These are phyloP conservation scores for Penicillium corylophilum DNA, from an alignment of 2,329 filamentous ascomycete genomes.

Conservation along the genomic window DNA sequence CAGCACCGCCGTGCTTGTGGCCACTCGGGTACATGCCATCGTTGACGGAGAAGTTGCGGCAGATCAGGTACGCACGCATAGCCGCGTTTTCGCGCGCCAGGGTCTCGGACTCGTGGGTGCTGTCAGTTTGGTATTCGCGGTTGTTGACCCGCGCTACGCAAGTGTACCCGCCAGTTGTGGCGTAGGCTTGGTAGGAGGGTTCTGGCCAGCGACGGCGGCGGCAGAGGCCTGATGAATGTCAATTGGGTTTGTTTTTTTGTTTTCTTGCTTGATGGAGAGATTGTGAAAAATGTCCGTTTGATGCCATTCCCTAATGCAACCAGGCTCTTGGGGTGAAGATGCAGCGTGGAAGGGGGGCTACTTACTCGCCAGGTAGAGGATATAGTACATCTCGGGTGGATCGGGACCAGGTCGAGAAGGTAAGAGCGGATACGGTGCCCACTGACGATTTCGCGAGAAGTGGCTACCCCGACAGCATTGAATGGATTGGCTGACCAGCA, in stretches of 20 bases:
- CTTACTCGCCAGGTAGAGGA: constrained; percentile 73
- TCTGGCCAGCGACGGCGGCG: constrained; percentile 91
- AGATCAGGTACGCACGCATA: constrained; percentile 95
- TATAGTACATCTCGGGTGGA: constrained; percentile 45
- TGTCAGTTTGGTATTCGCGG: constrained; percentile 90
- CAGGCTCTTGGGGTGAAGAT: background rate
- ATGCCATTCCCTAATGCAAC: background rate
- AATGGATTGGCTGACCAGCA: constrained; percentile 15
- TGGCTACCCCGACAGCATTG: constrained; percentile 23
- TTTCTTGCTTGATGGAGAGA: too few species aligned
- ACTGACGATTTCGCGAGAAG: constrained; percentile 16
- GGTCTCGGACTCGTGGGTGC: constrained; percentile 75
- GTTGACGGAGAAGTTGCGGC: constrained; percentile 95
- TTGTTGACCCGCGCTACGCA: constrained; percentile 95
- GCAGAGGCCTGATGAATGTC: constrained; percentile 71
- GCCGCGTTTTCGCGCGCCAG: constrained; percentile 91
- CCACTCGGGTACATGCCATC: constrained; percentile 76
- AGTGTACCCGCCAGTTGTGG: constrained; percentile 71
- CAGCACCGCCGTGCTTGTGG: constrained; percentile 53
- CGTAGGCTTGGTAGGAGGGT: constrained; percentile 82
- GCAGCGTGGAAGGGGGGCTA: constrained; percentile 36
- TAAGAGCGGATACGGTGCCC: constrained; percentile 4
- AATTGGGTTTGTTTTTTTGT: constrained; percentile 29
- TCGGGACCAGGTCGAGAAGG: background rate
- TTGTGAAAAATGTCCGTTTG: background rate